Base-by-base conservation (phyloP, 1,139 yeast species). In the Pneumocystis carinii region DNA sequence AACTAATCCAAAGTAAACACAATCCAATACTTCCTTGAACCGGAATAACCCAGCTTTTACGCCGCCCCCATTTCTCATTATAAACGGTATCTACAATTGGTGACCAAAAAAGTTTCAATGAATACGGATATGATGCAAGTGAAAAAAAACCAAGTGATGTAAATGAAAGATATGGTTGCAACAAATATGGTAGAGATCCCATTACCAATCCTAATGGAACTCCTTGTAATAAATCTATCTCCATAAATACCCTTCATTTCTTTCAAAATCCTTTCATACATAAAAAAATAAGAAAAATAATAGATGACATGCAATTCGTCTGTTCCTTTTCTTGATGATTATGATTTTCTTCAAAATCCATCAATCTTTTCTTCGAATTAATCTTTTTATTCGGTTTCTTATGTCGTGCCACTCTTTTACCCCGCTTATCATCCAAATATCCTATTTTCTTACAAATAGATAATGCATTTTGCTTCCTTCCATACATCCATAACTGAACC, bases 31-130 rank as follows among this genome's bases (percentile, higher is more conserved):
- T 75, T 2, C 83, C 74, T 73, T 92, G 98, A 57, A 90, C 83
- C 0, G 98, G 99, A 19, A 94, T 82, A 68, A 92, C 90, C 99
- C 99, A 92, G 15, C 94, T 84, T 71, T 90, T 81, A 69, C 98
- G 78, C 62, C 97, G 80, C 3, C 98, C 99, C 60, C 87, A 70
- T 61, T 75, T 77, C 29, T 78, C 78, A 66, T 78, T 79, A 71
- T 86, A 94, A 32, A 89, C 74, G 0, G 97, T 90, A 73, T 92
- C 98, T 6, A 92, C 97, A 32, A 92, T 81, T 0, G 98, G 99
- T 29, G 96, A 87, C 98, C 98, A 92, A 60, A 92, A 75, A 65
- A 92, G 79, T 74, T 92, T 92, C 69, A 92, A 77, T 10, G 96
- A 87, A 74, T 92, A 92, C 1, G 99, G 98, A 71, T 92, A 94